Conservation (phyloP, 202 grass and related monocot genomes). For the Hordeum pubiflorum region DNA sequence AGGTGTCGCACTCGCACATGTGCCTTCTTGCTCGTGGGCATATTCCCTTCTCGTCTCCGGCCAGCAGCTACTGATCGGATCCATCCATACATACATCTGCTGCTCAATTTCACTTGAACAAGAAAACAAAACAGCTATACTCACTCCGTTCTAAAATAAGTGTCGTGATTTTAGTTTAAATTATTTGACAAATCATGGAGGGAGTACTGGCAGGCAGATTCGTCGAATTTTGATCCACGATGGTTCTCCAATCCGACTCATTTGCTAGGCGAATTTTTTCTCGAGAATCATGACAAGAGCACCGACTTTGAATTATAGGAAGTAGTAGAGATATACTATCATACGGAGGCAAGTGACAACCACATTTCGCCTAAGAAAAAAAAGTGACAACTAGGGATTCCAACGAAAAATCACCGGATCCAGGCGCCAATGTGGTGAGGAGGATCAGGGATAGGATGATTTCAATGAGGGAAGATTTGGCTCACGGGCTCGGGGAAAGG, state of each 20-base stretch:
- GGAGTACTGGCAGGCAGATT: not conserved
- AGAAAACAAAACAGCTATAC: not conserved
- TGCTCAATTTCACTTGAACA: not conserved
- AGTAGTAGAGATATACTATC: no score
- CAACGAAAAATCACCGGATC: no score
- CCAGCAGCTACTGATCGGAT: conserved; percentile 11
- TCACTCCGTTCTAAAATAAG: no score
- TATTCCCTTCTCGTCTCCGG: conserved; percentile 21
- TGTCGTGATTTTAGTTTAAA: no score
- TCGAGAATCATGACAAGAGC: not conserved
- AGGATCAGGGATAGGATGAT: no score
- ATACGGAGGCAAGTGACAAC: no score
- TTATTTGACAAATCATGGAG: no score
- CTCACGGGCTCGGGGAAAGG: no score
- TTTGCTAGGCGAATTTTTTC: not conserved
- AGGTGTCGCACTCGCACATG: conserved; percentile 35
- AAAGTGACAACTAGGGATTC: no score
- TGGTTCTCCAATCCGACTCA: not conserved
- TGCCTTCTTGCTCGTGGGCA: conserved; percentile 19
- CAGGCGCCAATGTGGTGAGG: no score
- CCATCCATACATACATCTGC: not conserved
- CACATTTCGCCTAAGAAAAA: no score
- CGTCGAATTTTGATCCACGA: not conserved
- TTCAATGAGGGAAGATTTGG: no score
- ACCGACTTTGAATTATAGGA: not conserved